Evolutionary conservation across 805 yeast species (phyloP).

Genomic region (Crinitomyces ghanaensis): DNA sequence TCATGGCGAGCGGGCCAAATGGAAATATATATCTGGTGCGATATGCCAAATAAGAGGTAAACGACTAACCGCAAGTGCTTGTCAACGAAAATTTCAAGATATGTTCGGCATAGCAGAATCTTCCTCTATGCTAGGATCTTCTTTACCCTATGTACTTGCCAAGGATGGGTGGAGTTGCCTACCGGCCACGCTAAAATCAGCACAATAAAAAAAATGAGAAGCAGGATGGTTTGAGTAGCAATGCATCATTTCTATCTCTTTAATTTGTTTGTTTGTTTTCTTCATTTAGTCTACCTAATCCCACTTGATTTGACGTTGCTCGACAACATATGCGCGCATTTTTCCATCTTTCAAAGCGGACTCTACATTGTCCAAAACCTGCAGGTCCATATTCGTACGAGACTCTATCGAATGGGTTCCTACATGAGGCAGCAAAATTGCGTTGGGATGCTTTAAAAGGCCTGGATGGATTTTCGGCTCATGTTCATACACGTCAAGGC

Average conservation of each 20-base stretch:
- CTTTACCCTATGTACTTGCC: slow-evolving; percentile 40
- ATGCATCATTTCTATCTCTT: background rate
- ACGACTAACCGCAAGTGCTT: slow-evolving; percentile 41
- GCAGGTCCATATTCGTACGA: slow-evolving; percentile 67
- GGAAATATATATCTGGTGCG: slow-evolving; percentile 43
- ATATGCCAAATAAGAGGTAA: slow-evolving; percentile 24
- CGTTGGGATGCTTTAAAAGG: slow-evolving; percentile 34
- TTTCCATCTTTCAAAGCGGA: slow-evolving; percentile 52
- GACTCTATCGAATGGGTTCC: slow-evolving; percentile 32
- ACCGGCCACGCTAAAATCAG: background rate
- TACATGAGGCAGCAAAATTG: slow-evolving; percentile 47
- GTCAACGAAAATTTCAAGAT: slow-evolving; percentile 42
- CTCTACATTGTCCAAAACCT: slow-evolving; percentile 57
- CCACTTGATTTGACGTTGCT: slow-evolving; percentile 24
- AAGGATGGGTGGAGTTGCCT: slow-evolving; percentile 37
- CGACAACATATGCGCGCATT: slow-evolving; percentile 73
- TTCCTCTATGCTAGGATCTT: slow-evolving; percentile 36
- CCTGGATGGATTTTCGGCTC: slow-evolving; percentile 45
- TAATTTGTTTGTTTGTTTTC: background rate
- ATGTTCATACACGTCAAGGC: slow-evolving; percentile 48
- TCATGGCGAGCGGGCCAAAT: slow-evolving; percentile 45
- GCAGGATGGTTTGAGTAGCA: background rate
- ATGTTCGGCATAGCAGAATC: slow-evolving; percentile 45
- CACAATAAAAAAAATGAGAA: slow-evolving; percentile 7
- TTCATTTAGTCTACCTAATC: slow-evolving; percentile 6